A percentile compares a stretch with the other conserved stretches of the same genome.
These are phyloP conservation scores for Arthonia radiata DNA, from an alignment of 495 filamentous ascomycete genomes.

Conservation along the genomic window DNA sequence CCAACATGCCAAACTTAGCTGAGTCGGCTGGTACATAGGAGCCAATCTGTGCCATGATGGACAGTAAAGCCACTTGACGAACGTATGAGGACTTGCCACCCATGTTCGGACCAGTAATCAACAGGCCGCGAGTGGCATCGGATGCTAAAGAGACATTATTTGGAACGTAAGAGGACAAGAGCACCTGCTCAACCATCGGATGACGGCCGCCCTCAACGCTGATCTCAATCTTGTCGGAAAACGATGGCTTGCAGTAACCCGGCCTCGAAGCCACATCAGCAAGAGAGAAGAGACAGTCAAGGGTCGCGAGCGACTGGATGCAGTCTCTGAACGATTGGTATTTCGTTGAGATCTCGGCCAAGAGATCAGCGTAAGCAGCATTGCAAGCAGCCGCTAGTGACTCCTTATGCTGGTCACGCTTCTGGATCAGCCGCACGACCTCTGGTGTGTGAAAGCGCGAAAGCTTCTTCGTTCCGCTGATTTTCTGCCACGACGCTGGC, in stretches of 20 bases:
- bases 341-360: conserved; percentile 45
- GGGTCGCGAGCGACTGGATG: conserved; percentile 57
- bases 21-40: conserved; percentile 71
- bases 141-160: conserved; percentile 53
- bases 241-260: conserved; percentile 72
- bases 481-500: conserved; percentile 82
- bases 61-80: conserved; percentile 69
- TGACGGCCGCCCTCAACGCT: conserved; percentile 57
- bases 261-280: conserved; percentile 63
- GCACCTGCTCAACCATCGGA: conserved; percentile 85
- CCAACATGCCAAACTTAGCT: conserved; percentile 53
- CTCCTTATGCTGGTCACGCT: conserved; percentile 90
- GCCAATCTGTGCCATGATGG: conserved; percentile 85
- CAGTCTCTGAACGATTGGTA: conserved; percentile 82
- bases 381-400: conserved; percentile 81
- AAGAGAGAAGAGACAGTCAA: conserved; percentile 79
- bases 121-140: conserved; percentile 41
- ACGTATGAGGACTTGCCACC: conserved; percentile 93
- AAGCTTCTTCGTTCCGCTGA: conserved; percentile 78
- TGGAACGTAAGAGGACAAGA: conserved; percentile 73
- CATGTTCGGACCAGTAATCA: conserved; percentile 96
- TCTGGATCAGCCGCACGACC: conserved; percentile 54
- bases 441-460: conserved; percentile 89
- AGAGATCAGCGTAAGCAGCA: conserved; percentile 44
- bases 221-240: conserved; percentile 43